Evolutionary conservation across 306 rosid species (phyloP), one percentile per base, ranked within the genome.

Genomic region (Comarum palustre): DNA sequence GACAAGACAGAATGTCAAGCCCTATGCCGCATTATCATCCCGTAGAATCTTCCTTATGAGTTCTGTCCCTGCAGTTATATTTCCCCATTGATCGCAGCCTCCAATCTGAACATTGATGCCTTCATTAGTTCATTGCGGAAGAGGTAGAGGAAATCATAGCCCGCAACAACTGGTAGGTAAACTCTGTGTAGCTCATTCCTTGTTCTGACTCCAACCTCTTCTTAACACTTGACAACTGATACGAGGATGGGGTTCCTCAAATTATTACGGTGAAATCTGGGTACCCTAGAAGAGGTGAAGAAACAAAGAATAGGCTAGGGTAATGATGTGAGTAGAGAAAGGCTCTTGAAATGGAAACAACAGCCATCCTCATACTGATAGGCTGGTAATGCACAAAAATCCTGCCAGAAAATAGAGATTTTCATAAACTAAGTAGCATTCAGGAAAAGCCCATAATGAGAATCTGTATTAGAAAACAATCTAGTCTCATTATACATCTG

Each of bases 51-150:
- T 94, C 43, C 92, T 74, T 77, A 94, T 88, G 54, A 94, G 84
- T 65, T 94, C 98, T 12, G 98, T 94, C 45, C 97, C 98, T 2
- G 96, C 96, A 42, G 95, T 94, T 73, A 94, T 94, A 71, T 94
- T 94, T 11, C 98, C 98, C 98, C 98, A 94, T 63, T 94, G 98
- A 80, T 94, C 97, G 59, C 96, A 89, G 8, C 98, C 98, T 31
- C 98, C 98, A 72, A 94, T 86, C 78, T 94, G 98, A 79, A 89
- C 98, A 83, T 15, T 87, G 68, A 91, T 86, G 5, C 98, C 95
- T 57, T 91, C 86, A n/a, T n/a, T n/a, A n/a, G n/a, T n/a, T n/a
- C n/a, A 63, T 84, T 84, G 72, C 81, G 79, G 51, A 82, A 94
- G 82, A 94, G 84, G 78, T 91, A 52, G 77, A 94, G 81, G 71